These are phyloP conservation scores for Sutorius australiensis DNA, from an alignment of 768 basidiomycete species.

Conservation along the genomic window DNA sequence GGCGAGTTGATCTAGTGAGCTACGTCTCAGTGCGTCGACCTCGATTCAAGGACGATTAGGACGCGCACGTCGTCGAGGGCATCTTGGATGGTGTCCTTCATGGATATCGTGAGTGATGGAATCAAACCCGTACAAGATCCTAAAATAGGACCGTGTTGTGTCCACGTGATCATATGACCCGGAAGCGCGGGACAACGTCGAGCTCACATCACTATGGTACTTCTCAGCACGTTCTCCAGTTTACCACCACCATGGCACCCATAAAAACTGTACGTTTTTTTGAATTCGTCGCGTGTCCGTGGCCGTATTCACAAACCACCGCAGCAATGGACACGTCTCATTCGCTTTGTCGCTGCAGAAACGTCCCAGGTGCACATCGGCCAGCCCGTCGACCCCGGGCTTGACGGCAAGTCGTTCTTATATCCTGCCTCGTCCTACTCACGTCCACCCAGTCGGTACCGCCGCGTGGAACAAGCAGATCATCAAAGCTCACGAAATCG, in stretches of 20 bases:
- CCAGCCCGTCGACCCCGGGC: constrained; percentile 61
- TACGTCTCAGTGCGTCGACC: constrained; percentile 9
- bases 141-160: constrained; percentile 19
- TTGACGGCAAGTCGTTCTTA: constrained; percentile 50
- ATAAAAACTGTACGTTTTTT: constrained; percentile 47
- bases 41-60: background rate
- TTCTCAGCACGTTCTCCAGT: background rate
- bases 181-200: constrained; percentile 12
- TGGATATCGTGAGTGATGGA: constrained; percentile 14
- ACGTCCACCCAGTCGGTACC: constrained; percentile 50
- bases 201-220: background rate
- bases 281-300: background rate
- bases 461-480: constrained; percentile 47
- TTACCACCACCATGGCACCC: constrained; percentile 46
- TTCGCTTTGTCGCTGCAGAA: constrained; percentile 77
- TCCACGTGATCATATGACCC: constrained; percentile 30
- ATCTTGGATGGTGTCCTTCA: constrained; percentile 52
- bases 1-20: constrained; percentile 59
- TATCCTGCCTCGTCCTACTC: background rate
- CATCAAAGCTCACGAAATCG: constrained; percentile 69
- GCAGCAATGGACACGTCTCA: constrained; percentile 66
- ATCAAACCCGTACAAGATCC: background rate
- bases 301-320: background rate
- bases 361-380: constrained; percentile 73
- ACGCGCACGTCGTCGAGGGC: constrained; percentile 65